A percentile compares a stretch with the other conserved stretches of the same genome.
phyloP scores from a whole-genome alignment of 164 flowering plant genomes.

The Chloranthus sessilifolius region DNA sequence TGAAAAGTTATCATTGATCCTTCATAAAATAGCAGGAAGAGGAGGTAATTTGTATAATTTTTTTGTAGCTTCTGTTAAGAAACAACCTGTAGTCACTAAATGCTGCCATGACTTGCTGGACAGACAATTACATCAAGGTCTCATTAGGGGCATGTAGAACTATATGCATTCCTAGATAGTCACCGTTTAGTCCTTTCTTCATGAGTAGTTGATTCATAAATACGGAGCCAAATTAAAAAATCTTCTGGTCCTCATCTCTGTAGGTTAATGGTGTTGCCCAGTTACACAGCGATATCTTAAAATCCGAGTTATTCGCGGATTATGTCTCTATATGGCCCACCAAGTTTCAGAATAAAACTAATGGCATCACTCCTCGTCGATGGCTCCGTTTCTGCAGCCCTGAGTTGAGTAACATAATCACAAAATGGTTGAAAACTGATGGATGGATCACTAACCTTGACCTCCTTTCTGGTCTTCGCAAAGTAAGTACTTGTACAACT shows the following conservation, averaged over 20 bases:
- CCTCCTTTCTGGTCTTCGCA: constrained; percentile 60
- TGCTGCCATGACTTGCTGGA: too few species aligned
- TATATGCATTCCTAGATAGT: too few species aligned
- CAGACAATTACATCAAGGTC: too few species aligned
- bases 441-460: constrained; percentile 87
- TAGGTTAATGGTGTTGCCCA: constrained; percentile 99
- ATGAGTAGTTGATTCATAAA: too few species aligned
- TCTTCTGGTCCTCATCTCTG: background rate
- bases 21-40: too few species aligned
- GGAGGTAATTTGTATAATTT: too few species aligned
- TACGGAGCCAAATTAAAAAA: too few species aligned
- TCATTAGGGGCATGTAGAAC: too few species aligned
- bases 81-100: too few species aligned
- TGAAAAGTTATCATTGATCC: too few species aligned
- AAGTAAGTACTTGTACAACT: constrained; percentile 36
- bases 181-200: too few species aligned
- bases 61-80: too few species aligned
- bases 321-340: constrained; percentile 94
- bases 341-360: constrained; percentile 94
- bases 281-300: constrained; percentile 89
- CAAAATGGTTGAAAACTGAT: constrained; percentile 93
- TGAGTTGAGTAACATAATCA: constrained; percentile 76
- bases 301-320: constrained; percentile 78
- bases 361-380: constrained; percentile 96
- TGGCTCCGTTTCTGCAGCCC: constrained; percentile 97